Conservation (phyloP, 2,329 filamentous ascomycete species). For the Pseudogymnoascus sp. region DNA sequence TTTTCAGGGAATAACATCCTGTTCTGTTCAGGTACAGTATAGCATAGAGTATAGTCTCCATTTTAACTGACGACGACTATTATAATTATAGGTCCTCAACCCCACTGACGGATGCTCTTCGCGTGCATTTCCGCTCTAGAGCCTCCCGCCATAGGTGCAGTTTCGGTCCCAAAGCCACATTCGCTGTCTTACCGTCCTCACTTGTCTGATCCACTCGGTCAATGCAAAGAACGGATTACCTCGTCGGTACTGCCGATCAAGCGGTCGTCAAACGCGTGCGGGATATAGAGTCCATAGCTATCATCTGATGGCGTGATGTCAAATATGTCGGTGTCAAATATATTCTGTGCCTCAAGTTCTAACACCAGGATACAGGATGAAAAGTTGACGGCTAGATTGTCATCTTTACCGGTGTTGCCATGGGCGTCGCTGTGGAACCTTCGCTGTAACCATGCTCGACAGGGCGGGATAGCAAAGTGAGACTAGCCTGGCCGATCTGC, state of each 20-base stretch:
- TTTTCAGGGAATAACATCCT: background rate
- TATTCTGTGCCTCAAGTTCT: background rate
- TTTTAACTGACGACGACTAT: background rate
- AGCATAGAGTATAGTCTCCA: background rate
- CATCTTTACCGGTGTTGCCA: background rate
- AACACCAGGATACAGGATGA: background rate
- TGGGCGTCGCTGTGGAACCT: background rate
- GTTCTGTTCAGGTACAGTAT: background rate
- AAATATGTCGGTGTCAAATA: background rate
- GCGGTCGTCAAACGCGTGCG: background rate
- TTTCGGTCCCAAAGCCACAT: background rate
- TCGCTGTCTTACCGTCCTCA: background rate
- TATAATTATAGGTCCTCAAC: background rate
- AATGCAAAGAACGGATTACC: background rate
- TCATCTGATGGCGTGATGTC: background rate
- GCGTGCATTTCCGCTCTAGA: background rate
- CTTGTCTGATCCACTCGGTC: background rate
- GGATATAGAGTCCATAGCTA: background rate
- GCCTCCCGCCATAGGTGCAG: background rate
- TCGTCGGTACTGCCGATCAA: background rate
- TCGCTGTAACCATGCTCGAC: background rate
- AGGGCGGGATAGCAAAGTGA: background rate
- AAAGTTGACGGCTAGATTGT: background rate
- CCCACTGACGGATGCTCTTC: background rate
- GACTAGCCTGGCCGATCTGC: background rate